A percentile compares a stretch with the other conserved stretches of the same genome.
phyloP scores from a whole-genome alignment of 805 yeast species.

The Pichia thaimueangensis region DNA sequence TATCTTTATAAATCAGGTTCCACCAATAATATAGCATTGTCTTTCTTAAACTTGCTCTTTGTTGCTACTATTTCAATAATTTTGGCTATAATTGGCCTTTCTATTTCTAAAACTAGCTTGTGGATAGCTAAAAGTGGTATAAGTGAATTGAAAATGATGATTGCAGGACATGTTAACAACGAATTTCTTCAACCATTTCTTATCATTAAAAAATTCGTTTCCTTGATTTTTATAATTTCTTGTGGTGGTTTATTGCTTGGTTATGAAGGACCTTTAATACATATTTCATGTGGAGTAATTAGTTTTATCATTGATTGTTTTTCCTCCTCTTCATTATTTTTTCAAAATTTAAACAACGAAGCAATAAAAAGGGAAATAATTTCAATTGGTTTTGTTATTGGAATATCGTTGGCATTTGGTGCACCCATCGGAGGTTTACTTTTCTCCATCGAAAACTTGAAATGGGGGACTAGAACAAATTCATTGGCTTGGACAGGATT shows the following conservation, averaged over 20 bases:
- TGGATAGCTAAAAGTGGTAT: constrained; percentile 56
- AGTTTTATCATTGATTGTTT: constrained; percentile 31
- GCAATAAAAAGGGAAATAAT: constrained; percentile 60
- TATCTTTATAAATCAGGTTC: constrained; percentile 28
- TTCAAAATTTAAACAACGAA: constrained; percentile 35
- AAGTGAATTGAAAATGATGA: constrained; percentile 61
- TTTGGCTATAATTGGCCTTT: constrained; percentile 35
- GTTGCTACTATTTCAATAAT: constrained; percentile 33
- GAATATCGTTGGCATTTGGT: constrained; percentile 78
- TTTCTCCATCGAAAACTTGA: constrained; percentile 64
- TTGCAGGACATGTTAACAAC: constrained; percentile 56
- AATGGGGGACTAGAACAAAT: constrained; percentile 56
- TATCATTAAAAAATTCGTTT: constrained; percentile 48
- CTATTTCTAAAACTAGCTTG: constrained; percentile 28
- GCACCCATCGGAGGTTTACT: constrained; percentile 87
- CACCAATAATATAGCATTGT: constrained; percentile 17
- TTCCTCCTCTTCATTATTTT: constrained; percentile 13
- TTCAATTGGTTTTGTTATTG: constrained; percentile 76
- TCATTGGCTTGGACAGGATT: constrained; percentile 78
- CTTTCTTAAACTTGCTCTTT: constrained; percentile 15
- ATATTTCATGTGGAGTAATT: constrained; percentile 61
- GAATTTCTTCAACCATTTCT: constrained; percentile 47
- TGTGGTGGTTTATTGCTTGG: constrained; percentile 75
- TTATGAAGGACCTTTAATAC: constrained; percentile 82
- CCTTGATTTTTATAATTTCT: constrained; percentile 60